A percentile compares a stretch with the other conserved stretches of the same genome.
Evolutionary conservation across 176 grass and related monocot species (phyloP).

Genomic region (Cymbopogon citratus): DNA sequence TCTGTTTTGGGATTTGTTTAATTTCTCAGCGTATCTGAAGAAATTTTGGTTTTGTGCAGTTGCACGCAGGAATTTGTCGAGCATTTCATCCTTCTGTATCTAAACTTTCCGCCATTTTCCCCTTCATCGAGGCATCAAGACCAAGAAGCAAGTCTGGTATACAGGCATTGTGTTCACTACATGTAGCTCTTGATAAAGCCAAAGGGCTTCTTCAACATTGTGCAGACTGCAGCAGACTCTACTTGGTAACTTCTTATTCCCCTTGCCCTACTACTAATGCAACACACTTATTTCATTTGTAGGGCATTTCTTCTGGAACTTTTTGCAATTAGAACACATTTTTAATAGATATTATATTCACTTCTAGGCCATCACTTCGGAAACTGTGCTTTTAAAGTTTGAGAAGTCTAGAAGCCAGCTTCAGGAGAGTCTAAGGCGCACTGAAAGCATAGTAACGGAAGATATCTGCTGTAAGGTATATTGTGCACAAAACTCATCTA

Average conservation of each 20-base stretch:
- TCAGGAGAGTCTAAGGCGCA: constrained; percentile 78
- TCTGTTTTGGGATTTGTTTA: background rate
- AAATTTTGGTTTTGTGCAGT: constrained; percentile 38
- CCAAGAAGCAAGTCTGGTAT: constrained; percentile 98
- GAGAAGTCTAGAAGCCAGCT: constrained; percentile 75
- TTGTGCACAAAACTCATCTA: background rate
- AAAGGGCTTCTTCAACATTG: constrained; percentile 91
- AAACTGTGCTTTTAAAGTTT: constrained; percentile 89
- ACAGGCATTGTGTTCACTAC: constrained; percentile 80
- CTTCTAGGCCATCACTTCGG: constrained; percentile 85
- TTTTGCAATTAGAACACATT: background rate
- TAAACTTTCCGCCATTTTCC: constrained; percentile 77
- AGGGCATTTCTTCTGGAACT: background rate
- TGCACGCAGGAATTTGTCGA: constrained; percentile 76
- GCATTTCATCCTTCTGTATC: constrained; percentile 59
- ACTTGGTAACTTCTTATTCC: constrained; percentile 55
- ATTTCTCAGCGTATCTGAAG: constrained; percentile 3
- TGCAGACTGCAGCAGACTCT: constrained; percentile 86
- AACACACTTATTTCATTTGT: background rate
- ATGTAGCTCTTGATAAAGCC: constrained; percentile 86
- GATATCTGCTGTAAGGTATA: constrained; percentile 84
- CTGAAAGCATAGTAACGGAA: constrained; percentile 78
- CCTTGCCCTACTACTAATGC: background rate
- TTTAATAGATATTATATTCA: constrained; percentile 17
- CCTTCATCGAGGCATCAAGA: constrained; percentile 85